phyloP scores from a whole-genome alignment of 176 grass and related monocot species.

The Phoenix roebelenii region DNA sequence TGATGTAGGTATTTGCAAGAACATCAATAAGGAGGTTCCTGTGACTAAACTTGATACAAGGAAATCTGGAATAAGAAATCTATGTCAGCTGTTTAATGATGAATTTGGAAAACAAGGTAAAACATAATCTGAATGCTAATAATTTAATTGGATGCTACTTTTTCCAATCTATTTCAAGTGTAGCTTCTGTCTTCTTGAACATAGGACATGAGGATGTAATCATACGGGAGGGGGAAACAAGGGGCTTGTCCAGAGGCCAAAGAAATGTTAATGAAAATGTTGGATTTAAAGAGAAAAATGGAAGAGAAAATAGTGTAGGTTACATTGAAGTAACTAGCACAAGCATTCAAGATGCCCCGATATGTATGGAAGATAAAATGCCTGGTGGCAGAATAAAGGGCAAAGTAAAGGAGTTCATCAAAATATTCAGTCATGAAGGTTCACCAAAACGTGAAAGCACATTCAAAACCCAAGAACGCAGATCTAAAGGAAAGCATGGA shows the following conservation, averaged over 20 bases:
- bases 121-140: not conserved
- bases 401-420: constrained; percentile 75
- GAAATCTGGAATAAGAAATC: constrained; percentile 14
- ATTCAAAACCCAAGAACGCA: constrained; percentile 30
- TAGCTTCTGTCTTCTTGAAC: constrained; percentile 2
- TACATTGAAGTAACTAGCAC: constrained; percentile 10
- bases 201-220: constrained; percentile 19
- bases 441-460: constrained; percentile 58
- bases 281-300: constrained; percentile 4
- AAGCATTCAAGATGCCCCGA: constrained; percentile 19
- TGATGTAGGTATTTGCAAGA: not conserved
- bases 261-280: constrained; percentile 20
- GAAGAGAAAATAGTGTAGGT: not conserved
- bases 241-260: constrained; percentile 25
- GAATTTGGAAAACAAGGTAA: constrained; percentile 24
- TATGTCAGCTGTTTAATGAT: constrained; percentile 20
- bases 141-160: too few species aligned
- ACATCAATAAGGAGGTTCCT: constrained; percentile 16
- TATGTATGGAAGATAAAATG: constrained; percentile 51
- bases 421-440: constrained; percentile 60
- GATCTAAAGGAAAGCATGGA: constrained; percentile 33
- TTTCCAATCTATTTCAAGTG: not conserved
- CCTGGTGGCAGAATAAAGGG: constrained; percentile 50
- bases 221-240: constrained; percentile 28
- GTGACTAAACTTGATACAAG: constrained; percentile 5